Evolutionary conservation across 1,139 yeast species (phyloP).

Genomic region (Geotrichum macrosporum): DNA sequence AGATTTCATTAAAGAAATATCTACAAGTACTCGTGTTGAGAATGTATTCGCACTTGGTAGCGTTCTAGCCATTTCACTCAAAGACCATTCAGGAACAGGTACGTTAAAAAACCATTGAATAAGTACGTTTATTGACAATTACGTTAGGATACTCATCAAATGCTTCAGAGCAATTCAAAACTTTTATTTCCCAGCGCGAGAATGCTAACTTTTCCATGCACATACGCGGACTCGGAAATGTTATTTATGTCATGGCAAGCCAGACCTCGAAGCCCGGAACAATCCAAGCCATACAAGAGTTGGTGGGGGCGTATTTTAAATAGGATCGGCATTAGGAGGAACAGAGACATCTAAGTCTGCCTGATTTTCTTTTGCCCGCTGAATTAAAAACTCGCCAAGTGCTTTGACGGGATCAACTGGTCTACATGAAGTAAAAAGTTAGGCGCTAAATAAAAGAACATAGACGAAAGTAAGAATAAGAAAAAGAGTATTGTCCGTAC

Average conservation of each 20-base stretch:
- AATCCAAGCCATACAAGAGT: background rate
- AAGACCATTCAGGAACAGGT: constrained; percentile 23
- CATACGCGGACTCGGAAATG: constrained; percentile 28
- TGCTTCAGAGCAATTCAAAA: constrained; percentile 10
- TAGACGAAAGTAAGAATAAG: too few species aligned
- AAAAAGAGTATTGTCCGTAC: constrained; percentile 27
- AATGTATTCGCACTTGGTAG: constrained; percentile 31
- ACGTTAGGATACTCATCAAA: constrained; percentile 11
- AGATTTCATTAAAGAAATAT: constrained; percentile 24
- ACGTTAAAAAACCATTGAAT: constrained; percentile 24
- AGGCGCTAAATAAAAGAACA: background rate
- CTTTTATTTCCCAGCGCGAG: background rate
- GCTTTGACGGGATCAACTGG: constrained; percentile 68
- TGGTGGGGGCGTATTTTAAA: constrained; percentile 1
- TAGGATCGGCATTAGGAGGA: constrained; percentile 6
- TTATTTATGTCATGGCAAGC: constrained; percentile 27
- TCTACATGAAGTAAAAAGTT: constrained; percentile 24
- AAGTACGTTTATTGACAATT: background rate
- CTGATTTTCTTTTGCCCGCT: constrained; percentile 21
- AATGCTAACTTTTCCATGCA: constrained; percentile 18
- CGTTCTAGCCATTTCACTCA: constrained; percentile 30
- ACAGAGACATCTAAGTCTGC: background rate
- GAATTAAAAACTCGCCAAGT: constrained; percentile 67
- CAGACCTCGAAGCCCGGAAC: background rate
- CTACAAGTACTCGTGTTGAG: constrained; percentile 24